Evolutionary conservation across 1,284 basidiomycete species (phyloP).

Genomic region (Peniophora sp.): DNA sequence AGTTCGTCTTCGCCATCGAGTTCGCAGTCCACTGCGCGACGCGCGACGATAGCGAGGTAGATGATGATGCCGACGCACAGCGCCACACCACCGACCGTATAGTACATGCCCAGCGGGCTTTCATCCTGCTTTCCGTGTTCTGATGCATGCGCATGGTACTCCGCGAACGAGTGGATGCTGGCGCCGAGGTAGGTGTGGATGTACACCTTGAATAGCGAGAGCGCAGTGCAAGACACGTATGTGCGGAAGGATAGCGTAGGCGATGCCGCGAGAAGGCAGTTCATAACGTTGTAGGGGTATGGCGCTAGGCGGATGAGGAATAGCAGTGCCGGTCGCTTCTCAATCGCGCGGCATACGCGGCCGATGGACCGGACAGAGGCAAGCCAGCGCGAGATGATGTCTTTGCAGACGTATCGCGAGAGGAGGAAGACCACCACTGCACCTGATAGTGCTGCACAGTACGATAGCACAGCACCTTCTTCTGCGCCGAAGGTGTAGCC

Average conservation of each 20-base stretch:
- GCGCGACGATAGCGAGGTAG: constrained; percentile 74
- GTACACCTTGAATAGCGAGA: constrained; percentile 81
- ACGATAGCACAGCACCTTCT: constrained; percentile 76
- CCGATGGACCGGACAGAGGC: constrained; percentile 55
- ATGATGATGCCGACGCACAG: constrained; percentile 73
- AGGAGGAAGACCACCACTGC: constrained; percentile 73
- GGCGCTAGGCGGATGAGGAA: constrained; percentile 83
- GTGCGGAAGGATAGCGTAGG: constrained; percentile 76
- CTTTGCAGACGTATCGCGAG: constrained; percentile 66
- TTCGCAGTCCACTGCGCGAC: constrained; percentile 75
- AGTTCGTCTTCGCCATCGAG: constrained; percentile 41
- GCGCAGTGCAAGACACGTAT: constrained; percentile 73
- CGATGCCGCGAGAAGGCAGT: constrained; percentile 80
- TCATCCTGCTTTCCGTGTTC: constrained; percentile 29
- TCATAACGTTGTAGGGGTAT: constrained; percentile 86
- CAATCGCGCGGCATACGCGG: constrained; percentile 79
- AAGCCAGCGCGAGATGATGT: constrained; percentile 65
- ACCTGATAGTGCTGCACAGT: constrained; percentile 75
- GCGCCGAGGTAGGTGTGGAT: constrained; percentile 79
- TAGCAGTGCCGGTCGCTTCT: constrained; percentile 75
- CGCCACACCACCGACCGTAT: constrained; percentile 60
- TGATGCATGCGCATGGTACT: constrained; percentile 36
- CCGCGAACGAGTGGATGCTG: constrained; percentile 76
- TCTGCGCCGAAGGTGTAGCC: constrained; percentile 82
- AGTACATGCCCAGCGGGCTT: constrained; percentile 50